These are phyloP conservation scores for Ustilago shanxiensis DNA, from an alignment of 1,284 basidiomycete genomes.

Conservation along the genomic window DNA sequence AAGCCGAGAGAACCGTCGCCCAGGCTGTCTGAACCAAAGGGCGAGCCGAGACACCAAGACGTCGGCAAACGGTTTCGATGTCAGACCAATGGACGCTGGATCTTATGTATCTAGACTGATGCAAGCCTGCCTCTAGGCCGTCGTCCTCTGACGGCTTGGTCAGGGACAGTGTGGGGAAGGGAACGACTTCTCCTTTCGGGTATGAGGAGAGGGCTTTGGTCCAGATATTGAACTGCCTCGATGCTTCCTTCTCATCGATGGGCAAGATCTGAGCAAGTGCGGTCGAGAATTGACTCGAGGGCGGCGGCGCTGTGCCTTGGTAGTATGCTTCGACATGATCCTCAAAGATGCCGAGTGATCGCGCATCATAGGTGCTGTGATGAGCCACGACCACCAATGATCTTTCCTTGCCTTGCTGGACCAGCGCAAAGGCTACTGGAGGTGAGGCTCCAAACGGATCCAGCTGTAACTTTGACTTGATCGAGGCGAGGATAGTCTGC, in stretches of 20 bases:
- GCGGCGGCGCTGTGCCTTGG: conserved; percentile 14
- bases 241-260: conserved; percentile 32
- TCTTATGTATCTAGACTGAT: conserved; percentile 27
- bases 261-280: conserved; percentile 57
- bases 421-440: conserved; percentile 41
- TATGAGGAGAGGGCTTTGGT: conserved; percentile 33
- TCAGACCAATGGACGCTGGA: conserved; percentile 38
- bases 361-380: conserved; percentile 64
- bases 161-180: conserved; percentile 44
- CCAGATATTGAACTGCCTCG: conserved; percentile 34
- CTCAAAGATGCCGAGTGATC: conserved; percentile 54
- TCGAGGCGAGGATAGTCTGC: conserved; percentile 11
- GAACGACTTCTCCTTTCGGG: conserved; percentile 27
- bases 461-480: conserved; percentile 13
- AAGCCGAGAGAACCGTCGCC: conserved; percentile 64
- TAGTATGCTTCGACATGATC: conserved; percentile 49
- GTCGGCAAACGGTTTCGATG: conserved; percentile 48
- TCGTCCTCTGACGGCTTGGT: conserved; percentile 8
- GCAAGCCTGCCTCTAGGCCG: conserved; percentile 19
- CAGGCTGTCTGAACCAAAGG: conserved; percentile 69
- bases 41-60: conserved; percentile 64
- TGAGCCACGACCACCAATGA: conserved; percentile 51
- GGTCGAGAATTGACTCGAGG: conserved; percentile 31
- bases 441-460: conserved; percentile 29
- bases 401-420: conserved; percentile 24